Conservation (phyloP, 2,329 filamentous ascomycete species). For the Aspergillus clavatus region DNA sequence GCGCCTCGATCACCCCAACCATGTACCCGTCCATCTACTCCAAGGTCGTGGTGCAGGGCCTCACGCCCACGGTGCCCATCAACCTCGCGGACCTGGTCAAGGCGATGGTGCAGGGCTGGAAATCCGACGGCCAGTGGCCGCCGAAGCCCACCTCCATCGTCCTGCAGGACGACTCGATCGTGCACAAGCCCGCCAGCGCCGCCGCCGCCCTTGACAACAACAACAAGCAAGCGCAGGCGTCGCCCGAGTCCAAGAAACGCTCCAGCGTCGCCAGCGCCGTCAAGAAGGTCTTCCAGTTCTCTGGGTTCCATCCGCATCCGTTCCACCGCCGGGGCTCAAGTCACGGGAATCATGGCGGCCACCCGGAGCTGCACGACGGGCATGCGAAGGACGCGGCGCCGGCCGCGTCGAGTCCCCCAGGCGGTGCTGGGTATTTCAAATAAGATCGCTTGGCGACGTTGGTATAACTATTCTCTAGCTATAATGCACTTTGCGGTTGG, state of each 20-base stretch:
- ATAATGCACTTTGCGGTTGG: neutral
- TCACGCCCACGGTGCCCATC: conserved; percentile 81
- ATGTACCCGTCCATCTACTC: conserved; percentile 81
- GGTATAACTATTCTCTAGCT: neutral
- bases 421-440: neutral
- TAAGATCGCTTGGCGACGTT: neutral
- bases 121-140: conserved; percentile 89
- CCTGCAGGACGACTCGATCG: conserved; percentile 24
- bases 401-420: neutral
- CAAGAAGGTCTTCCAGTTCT: conserved; percentile 39
- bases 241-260: conserved; percentile 23
- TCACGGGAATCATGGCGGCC: conserved; percentile 17
- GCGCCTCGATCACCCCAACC: conserved; percentile 66
- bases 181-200: conserved; percentile 16
- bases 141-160: conserved; percentile 49
- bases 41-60: conserved; percentile 74
- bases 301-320: conserved; percentile 28
- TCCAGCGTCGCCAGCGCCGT: conserved; percentile 38
- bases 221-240: too few species aligned
- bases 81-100: conserved; percentile 77
- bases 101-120: conserved; percentile 85
- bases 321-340: conserved; percentile 37
- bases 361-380: neutral
- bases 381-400: conserved; percentile 3
- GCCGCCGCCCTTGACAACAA: conserved; percentile 9